Percentiles rank a stretch among this genome's conserved stretches.
Conservation (phyloP, 163 green algal species). For the Chlamydomonas reinhardtii region DNA sequence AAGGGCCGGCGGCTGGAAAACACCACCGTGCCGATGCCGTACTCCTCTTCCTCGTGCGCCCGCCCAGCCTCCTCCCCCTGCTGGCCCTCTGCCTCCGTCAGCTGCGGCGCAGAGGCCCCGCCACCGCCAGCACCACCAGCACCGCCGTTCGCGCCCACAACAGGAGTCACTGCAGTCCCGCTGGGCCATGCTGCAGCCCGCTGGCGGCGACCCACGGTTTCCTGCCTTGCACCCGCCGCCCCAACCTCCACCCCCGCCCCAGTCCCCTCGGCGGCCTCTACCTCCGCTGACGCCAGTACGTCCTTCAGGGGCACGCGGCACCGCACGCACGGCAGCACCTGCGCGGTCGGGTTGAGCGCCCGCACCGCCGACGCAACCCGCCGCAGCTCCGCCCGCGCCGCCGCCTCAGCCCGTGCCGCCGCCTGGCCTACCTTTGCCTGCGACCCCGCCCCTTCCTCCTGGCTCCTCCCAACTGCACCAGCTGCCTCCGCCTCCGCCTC, state of each 20-base stretch:
- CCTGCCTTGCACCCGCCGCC: no score
- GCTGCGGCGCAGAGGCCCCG: not conserved
- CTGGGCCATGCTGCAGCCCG: no score
- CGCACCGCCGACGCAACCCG: constrained; percentile 3
- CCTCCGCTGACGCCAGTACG: not conserved
- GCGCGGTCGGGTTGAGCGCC: constrained; percentile 27
- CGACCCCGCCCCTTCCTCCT: not conserved
- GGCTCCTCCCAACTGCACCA: not conserved
- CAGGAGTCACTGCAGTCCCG: not conserved
- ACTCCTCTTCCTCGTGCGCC: constrained; percentile 57
- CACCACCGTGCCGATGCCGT: constrained; percentile 67
- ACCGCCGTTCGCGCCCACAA: no score
- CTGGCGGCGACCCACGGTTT: no score
- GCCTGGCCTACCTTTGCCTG: no score
- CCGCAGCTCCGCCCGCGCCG: not conserved
- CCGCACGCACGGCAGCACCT: not conserved
- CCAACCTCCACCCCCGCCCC: not conserved
- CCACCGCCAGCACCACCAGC: no score
- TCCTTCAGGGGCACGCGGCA: constrained; percentile 1
- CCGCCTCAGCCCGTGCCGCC: not conserved
- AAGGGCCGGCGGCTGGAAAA: constrained; percentile 61
- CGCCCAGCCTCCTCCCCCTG: not conserved
- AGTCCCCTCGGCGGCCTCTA: not conserved
- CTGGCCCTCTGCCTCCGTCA: not conserved
- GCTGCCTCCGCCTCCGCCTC: not conserved